Percentiles rank a stretch among this genome's conserved stretches.
These are phyloP conservation scores for Debaryomyces singareniensis DNA, from an alignment of 1,139 yeast species.

Conservation along the genomic window DNA sequence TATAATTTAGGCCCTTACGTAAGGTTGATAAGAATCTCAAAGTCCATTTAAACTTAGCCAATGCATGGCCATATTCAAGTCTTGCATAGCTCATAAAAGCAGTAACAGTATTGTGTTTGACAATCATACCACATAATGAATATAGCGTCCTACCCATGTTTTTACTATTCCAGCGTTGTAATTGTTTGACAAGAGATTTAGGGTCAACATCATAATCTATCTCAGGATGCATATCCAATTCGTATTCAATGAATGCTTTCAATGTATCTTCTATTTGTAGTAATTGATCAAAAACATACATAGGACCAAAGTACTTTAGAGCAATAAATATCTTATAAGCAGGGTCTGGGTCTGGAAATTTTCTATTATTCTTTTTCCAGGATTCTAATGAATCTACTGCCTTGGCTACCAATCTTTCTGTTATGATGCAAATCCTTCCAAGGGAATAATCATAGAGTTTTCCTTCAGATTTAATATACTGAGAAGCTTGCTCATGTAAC, in stretches of 20 bases:
- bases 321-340: slow-evolving; percentile 10
- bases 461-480: slow-evolving; percentile 12
- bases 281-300: slow-evolving; percentile 13
- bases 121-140: slow-evolving; percentile 7
- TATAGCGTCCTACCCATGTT: slow-evolving; percentile 3
- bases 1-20: slow-evolving; percentile 5
- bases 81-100: slow-evolving; percentile 8
- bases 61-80: slow-evolving; percentile 4
- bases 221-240: slow-evolving; percentile 10
- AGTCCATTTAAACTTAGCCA: slow-evolving; percentile 16
- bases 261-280: slow-evolving; percentile 5
- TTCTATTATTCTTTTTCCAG: slow-evolving; percentile 5
- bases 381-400: slow-evolving; percentile 3
- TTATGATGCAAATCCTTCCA: slow-evolving; percentile 11
- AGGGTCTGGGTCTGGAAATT: slow-evolving; percentile 7
- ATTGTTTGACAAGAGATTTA: slow-evolving; percentile 8
- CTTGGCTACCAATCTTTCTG: slow-evolving; percentile 5
- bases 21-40: slow-evolving; percentile 9
- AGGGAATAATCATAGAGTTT: slow-evolving; percentile 11
- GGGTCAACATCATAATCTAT: slow-evolving; percentile 11
- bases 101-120: slow-evolving; percentile 11
- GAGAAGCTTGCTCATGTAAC: slow-evolving; percentile 17
- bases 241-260: slow-evolving; percentile 7
- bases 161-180: slow-evolving; percentile 8
- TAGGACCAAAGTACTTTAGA: slow-evolving; percentile 15